These are phyloP conservation scores for Psilocybe cubensis DNA, from an alignment of 768 basidiomycete species.

Conservation along the genomic window DNA sequence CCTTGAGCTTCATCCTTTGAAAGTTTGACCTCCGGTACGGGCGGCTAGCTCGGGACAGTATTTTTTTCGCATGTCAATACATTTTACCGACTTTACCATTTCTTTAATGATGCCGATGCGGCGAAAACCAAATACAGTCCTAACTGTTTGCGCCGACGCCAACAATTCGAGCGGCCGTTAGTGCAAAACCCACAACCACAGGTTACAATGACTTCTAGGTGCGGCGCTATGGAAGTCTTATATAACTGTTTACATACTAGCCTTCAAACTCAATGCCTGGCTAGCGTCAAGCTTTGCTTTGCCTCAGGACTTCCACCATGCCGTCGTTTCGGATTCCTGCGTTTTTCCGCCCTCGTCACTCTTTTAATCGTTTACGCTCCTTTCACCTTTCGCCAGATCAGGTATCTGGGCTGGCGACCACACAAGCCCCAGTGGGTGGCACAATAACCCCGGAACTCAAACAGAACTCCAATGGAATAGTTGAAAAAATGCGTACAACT, in stretches of 20 bases:
- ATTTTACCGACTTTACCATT: neutral
- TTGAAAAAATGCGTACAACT: neutral
- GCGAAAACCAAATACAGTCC: neutral
- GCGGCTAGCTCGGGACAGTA: neutral
- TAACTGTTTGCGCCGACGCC: neutral
- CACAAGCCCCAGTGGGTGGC: slow-evolving; percentile 27
- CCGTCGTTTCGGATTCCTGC: slow-evolving; percentile 32
- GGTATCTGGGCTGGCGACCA: slow-evolving; percentile 17
- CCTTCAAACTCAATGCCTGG: neutral
- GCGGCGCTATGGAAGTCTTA: slow-evolving; percentile 16
- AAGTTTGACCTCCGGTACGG: neutral
- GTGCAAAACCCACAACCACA: slow-evolving; percentile 18
- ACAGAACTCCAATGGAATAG: slow-evolving; percentile 5
- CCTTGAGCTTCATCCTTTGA: too few species aligned
- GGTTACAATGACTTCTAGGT: slow-evolving; percentile 6
- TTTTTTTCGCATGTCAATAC: neutral
- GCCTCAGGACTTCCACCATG: slow-evolving; percentile 21
- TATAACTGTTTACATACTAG: slow-evolving; percentile 11
- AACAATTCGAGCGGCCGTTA: slow-evolving; percentile 20
- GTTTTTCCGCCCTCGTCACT: slow-evolving; percentile 33
- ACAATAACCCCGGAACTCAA: slow-evolving; percentile 20
- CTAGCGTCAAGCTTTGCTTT: slow-evolving; percentile 14
- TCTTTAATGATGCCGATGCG: neutral
- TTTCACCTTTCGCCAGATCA: slow-evolving; percentile 42
- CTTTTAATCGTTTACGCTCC: slow-evolving; percentile 44